These are phyloP conservation scores for Cytospora schulzeri DNA, from an alignment of 2,329 filamentous ascomycete species.

Conservation along the genomic window DNA sequence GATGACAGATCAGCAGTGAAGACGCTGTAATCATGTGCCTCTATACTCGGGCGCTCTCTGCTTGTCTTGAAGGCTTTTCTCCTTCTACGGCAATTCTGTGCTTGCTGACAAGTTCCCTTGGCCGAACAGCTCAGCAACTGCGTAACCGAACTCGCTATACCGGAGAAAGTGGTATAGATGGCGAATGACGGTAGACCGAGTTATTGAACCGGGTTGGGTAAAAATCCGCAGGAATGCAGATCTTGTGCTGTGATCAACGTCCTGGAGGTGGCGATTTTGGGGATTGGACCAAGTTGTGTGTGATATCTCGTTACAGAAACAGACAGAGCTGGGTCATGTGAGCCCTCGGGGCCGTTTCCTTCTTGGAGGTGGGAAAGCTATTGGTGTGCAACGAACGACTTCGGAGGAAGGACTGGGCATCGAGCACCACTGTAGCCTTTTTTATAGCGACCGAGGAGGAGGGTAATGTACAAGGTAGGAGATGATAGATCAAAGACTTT, in stretches of 20 bases:
- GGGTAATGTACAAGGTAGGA: slow-evolving; percentile 31
- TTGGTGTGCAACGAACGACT: slow-evolving; percentile 28
- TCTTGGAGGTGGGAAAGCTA: slow-evolving; percentile 23
- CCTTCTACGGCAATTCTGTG: slow-evolving; percentile 22
- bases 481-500: slow-evolving; percentile 29
- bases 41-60: slow-evolving; percentile 8
- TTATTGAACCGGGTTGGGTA: background rate
- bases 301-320: slow-evolving; percentile 4
- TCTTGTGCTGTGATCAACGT: slow-evolving; percentile 12
- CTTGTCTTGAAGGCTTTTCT: slow-evolving; percentile 23
- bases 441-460: slow-evolving; percentile 21
- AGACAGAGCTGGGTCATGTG: slow-evolving; percentile 16
- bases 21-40: slow-evolving; percentile 2
- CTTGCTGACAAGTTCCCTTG: slow-evolving; percentile 12
- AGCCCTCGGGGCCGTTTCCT: slow-evolving; percentile 19
- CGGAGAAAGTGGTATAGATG: slow-evolving; percentile 12
- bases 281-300: slow-evolving; percentile 1
- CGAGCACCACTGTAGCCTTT: slow-evolving; percentile 23
- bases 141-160: slow-evolving; percentile 1
- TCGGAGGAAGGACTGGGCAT: slow-evolving; percentile 25
- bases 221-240: slow-evolving; percentile 9
- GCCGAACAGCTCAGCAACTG: slow-evolving; percentile 2
- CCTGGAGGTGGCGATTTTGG: slow-evolving; percentile 6
- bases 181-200: background rate
- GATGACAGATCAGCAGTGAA: slow-evolving; percentile 12